Conservation (phyloP, 2,329 filamentous ascomycete genomes). For the Stachybotrys elegans region DNA sequence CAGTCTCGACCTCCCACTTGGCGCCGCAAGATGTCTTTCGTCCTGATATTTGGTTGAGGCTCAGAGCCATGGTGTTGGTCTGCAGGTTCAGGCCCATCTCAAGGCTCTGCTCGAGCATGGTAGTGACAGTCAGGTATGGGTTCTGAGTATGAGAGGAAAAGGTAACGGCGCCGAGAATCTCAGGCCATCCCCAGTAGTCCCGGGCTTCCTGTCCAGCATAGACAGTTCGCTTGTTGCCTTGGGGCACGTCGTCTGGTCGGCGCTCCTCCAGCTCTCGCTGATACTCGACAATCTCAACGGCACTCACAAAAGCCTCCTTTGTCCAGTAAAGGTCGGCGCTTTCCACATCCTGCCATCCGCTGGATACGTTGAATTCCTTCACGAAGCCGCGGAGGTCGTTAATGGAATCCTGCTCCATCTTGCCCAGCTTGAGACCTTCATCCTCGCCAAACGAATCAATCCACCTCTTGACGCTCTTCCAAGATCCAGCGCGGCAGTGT, state of each 20-base stretch:
- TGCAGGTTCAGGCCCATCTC: constrained; percentile 43
- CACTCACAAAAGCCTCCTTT: constrained; percentile 3
- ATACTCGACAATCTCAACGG: constrained; percentile 7
- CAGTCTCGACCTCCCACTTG: constrained; percentile 36
- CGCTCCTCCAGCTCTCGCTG: constrained; percentile 4
- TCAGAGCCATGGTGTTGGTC: constrained; percentile 41
- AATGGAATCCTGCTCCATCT: constrained; percentile 1
- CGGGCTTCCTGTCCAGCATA: constrained; percentile 10
- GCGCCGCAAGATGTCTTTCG: constrained; percentile 6
- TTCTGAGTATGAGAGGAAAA: constrained; percentile 16
- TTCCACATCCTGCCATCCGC: neutral
- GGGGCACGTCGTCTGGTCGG: constrained; percentile 17
- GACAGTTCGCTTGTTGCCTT: constrained; percentile 2
- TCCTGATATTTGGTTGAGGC: constrained; percentile 5
- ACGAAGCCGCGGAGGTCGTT: neutral
- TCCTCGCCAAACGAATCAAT: neutral
- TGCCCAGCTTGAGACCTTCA: constrained; percentile 1
- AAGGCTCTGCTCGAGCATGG: constrained; percentile 40
- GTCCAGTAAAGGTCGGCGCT: constrained; percentile 4
- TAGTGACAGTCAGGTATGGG: constrained; percentile 20
- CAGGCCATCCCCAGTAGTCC: constrained; percentile 9
- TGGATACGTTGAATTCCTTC: neutral
- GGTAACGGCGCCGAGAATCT: constrained; percentile 15
- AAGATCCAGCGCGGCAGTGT: constrained; percentile 11
- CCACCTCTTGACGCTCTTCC: constrained; percentile 1